Evolutionary conservation across 495 filamentous ascomycete genomes (phyloP).

Genomic region (Rusavskia elegans): DNA sequence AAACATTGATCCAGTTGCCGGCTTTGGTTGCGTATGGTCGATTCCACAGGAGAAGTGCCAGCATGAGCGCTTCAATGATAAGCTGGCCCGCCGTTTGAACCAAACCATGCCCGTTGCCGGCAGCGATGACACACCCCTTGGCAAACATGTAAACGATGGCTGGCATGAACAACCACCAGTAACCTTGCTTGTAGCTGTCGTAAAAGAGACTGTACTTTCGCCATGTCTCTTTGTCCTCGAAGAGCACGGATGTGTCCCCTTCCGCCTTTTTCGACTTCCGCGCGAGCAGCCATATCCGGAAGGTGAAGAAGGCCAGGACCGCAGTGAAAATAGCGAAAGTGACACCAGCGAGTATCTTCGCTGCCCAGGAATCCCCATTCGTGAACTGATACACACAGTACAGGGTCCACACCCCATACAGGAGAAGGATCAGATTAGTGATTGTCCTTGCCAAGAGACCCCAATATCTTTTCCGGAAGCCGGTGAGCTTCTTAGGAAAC

Average conservation of each 20-base stretch:
- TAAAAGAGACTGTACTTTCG: slow-evolving; percentile 95
- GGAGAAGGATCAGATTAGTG: slow-evolving; percentile 75
- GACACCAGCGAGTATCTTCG: slow-evolving; percentile 67
- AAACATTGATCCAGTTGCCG: slow-evolving; percentile 83
- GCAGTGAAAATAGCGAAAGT: slow-evolving; percentile 69
- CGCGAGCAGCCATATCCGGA: slow-evolving; percentile 66
- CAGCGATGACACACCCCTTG: slow-evolving; percentile 77
- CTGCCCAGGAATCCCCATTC: slow-evolving; percentile 89
- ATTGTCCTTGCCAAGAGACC: slow-evolving; percentile 74
- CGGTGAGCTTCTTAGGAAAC: slow-evolving; percentile 65
- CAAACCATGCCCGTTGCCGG: slow-evolving; percentile 73
- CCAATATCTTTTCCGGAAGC: slow-evolving; percentile 95
- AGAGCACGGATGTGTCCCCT: slow-evolving; percentile 59
- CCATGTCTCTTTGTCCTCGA: slow-evolving; percentile 83
- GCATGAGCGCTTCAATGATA: slow-evolving; percentile 57
- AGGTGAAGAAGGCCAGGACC: slow-evolving; percentile 62
- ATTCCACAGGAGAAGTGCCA: slow-evolving; percentile 62
- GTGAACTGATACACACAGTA: slow-evolving; percentile 95
- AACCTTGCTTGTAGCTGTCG: slow-evolving; percentile 79
- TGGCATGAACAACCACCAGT: slow-evolving; percentile 95
- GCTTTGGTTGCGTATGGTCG: slow-evolving; percentile 74
- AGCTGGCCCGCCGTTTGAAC: slow-evolving; percentile 65
- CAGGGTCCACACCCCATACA: slow-evolving; percentile 90
- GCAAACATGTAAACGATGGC: slow-evolving; percentile 84
- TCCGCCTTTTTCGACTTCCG: slow-evolving; percentile 54